Percentiles rank a stretch among this genome's conserved stretches.
Conservation (phyloP, 192 early-diverging fungal species). For the Spizellomyces punctatus region DNA sequence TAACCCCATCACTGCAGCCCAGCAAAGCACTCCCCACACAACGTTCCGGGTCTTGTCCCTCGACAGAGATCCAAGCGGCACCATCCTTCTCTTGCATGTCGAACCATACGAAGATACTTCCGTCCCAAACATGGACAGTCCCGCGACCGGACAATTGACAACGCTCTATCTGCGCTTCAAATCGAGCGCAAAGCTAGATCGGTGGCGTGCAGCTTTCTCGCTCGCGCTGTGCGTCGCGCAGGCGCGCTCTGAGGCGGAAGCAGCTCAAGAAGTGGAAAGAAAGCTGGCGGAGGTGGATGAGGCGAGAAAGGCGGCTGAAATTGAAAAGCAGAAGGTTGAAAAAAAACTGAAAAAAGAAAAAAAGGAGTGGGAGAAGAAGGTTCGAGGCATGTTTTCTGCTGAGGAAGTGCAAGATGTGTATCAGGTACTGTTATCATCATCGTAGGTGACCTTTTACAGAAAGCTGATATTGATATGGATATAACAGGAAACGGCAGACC, state of each 20-base stretch:
- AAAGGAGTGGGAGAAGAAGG: constrained; percentile 28
- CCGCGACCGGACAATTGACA: not conserved
- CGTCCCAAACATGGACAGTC: not conserved
- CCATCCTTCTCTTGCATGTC: constrained; percentile 18
- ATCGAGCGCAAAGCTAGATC: constrained; percentile 19
- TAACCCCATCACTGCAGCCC: not conserved
- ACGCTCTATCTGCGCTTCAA: constrained; percentile 21
- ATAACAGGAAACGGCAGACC: constrained; percentile 30
- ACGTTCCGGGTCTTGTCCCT: constrained; percentile 19
- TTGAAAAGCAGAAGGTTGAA: constrained; percentile 8
- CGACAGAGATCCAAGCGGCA: constrained; percentile 11
- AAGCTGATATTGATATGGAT: not conserved
- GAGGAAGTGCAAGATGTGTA: constrained; percentile 37
- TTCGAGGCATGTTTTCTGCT: constrained; percentile 25
- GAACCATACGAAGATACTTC: constrained; percentile 10
- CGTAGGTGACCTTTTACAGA: not conserved
- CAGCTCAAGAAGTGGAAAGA: not conserved
- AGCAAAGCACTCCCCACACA: constrained; percentile 1
- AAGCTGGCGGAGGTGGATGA: constrained; percentile 13
- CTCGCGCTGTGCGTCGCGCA: constrained; percentile 22
- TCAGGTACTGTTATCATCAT: constrained; percentile 21
- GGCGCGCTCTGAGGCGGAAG: constrained; percentile 16
- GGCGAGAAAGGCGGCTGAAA: constrained; percentile 10
- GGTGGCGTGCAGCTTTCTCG: constrained; percentile 24
- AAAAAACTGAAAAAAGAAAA: constrained; percentile 15